Base-by-base conservation (phyloP, 352 stramenopile species). In the Phytophthora hybrid region DNA sequence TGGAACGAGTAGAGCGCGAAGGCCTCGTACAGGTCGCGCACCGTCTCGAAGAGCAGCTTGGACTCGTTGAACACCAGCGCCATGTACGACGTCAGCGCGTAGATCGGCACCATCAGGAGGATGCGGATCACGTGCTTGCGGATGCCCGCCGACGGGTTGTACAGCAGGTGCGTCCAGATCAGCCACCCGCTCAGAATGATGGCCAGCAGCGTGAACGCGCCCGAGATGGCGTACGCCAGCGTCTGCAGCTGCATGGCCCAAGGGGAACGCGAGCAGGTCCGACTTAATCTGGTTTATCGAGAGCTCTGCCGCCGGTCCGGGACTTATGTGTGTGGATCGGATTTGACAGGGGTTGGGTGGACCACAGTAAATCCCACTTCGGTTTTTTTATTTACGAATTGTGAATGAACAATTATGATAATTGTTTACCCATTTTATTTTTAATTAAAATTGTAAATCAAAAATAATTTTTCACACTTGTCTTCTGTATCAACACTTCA, bases 1-100 rank as follows among this genome's bases (percentile, higher is more conserved):
- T 98, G 87, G 78, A 98, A 98, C 56, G 87, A 97, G 73, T 98
- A 98, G 60, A 98, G 92, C 59, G 93, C 94, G 66, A 97, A 98
- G 13, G 94, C 94, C 69, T 98, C 94, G 78, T 98, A 98, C 76
- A 90, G 95, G 61, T 98, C 93, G 46, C 94, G 92, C 46, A 97
- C 82, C 10, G 89, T 97, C 86, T 97, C 89, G 64, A 98, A 96
- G 51, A 94, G 79, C 66, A 97, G 84, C 77, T 95, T 94, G 77
- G 93, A 87, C 62, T 97, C 84, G 78, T 97, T 96, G 69, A 96
- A 96, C 34, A 95, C 88, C 32, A 97, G 83, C 71, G 91, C 92
- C 52, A 98, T 79, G 71, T 97, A 98, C 13, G 90, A 97, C 67
- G 89, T 97, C 16, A 98, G 80, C 29, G 83, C 93, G 86, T 98